phyloP scores from a whole-genome alignment of 139 green algal genomes.

The Chloropicon primus region DNA sequence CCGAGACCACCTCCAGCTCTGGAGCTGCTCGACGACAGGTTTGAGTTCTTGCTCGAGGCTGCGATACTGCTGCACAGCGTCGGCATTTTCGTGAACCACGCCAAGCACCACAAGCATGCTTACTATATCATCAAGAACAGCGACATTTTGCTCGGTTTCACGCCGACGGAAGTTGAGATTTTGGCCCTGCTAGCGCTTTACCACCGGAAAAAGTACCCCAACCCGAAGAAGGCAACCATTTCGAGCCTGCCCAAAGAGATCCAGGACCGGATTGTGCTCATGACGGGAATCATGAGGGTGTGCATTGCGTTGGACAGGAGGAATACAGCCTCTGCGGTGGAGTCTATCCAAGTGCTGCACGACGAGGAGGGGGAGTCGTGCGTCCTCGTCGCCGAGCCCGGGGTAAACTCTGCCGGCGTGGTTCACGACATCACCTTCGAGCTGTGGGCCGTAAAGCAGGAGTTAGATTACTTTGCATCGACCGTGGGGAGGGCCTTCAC shows the following conservation, averaged over 20 bases:
- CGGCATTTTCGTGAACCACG: conserved; percentile 26
- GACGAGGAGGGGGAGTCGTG: conserved; percentile 12
- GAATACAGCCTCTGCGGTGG: conserved; percentile 11
- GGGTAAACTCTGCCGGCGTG: not conserved
- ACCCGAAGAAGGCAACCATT: conserved; percentile 8
- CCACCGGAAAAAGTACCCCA: conserved; percentile 20
- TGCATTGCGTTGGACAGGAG: conserved; percentile 23
- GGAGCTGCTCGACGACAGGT: conserved; percentile 3
- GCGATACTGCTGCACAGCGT: conserved; percentile 21
- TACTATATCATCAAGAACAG: conserved; percentile 28
- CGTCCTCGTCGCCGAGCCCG: conserved; percentile 7
- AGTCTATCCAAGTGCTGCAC: conserved; percentile 14
- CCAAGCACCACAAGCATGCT: conserved; percentile 25
- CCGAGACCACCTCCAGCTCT: not conserved
- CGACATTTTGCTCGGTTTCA: conserved; percentile 24
- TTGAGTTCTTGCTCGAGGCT: conserved; percentile 16
- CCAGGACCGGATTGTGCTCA: conserved; percentile 3
- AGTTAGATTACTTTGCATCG: conserved; percentile 1
- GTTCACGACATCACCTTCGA: conserved; percentile 20
- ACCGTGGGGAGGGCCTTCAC: not conserved
- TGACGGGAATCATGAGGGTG: conserved; percentile 18
- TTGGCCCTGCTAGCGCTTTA: conserved; percentile 18
- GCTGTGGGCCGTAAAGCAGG: conserved; percentile 21
- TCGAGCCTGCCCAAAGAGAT: conserved; percentile 18
- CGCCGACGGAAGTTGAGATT: conserved; percentile 22